Percentiles rank a stretch among this genome's conserved stretches.
These are phyloP conservation scores for Saitoella complicata DNA, from an alignment of 805 yeast species.

Conservation along the genomic window DNA sequence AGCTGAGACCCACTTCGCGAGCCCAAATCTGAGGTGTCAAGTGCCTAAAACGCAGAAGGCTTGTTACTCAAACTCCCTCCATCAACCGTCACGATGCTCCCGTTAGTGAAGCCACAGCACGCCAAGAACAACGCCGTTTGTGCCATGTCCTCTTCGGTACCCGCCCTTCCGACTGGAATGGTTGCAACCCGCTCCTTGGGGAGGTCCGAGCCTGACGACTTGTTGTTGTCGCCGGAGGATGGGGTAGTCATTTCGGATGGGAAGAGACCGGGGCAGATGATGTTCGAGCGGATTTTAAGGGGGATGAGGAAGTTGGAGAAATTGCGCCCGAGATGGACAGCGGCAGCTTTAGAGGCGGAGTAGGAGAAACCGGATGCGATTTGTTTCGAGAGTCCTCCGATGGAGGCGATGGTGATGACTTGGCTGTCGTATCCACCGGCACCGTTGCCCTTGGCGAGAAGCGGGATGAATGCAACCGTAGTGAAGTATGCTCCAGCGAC, in stretches of 20 bases:
- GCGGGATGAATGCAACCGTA: slow-evolving; percentile 11
- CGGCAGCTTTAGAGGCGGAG: slow-evolving; percentile 3
- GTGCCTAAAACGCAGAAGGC: too few species aligned
- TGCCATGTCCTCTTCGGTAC: slow-evolving; percentile 44
- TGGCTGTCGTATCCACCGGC: not conserved
- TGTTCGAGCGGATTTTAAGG: slow-evolving; percentile 36
- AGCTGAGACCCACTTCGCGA: too few species aligned
- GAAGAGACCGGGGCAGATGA: slow-evolving; percentile 45
- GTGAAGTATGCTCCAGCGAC: slow-evolving; percentile 13
- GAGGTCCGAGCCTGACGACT: not conserved
- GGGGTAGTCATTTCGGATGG: slow-evolving; percentile 39
- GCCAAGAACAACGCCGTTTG: slow-evolving; percentile 49
- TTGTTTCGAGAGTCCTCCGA: not conserved
- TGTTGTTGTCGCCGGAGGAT: slow-evolving; percentile 13
- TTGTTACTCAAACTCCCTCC: too few species aligned
- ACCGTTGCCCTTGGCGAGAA: slow-evolving; percentile 10
- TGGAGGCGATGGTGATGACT: not conserved
- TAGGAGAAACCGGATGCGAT: not conserved
- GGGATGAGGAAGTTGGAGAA: not conserved
- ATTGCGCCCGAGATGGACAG: not conserved
- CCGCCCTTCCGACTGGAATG: slow-evolving; percentile 50
- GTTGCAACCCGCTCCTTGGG: slow-evolving; percentile 5
- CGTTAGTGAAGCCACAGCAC: too few species aligned
- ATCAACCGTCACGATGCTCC: too few species aligned
- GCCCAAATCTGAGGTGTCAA: too few species aligned